A percentile compares a stretch with the other conserved stretches of the same genome.
Evolutionary conservation across 23 red algal genomes (phyloP).

Genomic region (Gracilaria domingensis): DNA sequence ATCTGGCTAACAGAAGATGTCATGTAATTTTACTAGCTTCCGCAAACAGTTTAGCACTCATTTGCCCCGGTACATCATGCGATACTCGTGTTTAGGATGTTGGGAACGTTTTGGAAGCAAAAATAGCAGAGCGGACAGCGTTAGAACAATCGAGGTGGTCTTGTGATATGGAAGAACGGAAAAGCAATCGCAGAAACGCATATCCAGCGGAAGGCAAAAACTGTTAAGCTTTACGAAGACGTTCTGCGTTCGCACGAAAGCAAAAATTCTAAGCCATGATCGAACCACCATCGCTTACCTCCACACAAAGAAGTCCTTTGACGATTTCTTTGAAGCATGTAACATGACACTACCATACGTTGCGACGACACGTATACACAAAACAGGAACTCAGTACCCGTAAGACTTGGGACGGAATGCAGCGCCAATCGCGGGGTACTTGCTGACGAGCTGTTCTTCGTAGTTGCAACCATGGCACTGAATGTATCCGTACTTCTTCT

Average conservation of each 20-base stretch:
- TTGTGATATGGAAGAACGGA: not conserved
- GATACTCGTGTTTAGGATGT: no score
- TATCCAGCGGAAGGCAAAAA: not conserved
- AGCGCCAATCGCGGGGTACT: conserved; percentile 66
- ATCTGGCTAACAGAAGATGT: no score
- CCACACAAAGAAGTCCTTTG: no score
- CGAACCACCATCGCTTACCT: not conserved
- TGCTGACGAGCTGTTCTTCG: conserved; percentile 57
- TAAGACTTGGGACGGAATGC: conserved; percentile 65
- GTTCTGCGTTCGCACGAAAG: not conserved
- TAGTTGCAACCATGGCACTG: conserved; percentile 74
- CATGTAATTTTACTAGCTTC: no score
- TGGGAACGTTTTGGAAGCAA: no score
- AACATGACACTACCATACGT: no score
- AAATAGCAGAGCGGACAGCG: no score
- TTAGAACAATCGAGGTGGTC: no score
- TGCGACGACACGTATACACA: not conserved
- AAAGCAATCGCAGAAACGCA: not conserved
- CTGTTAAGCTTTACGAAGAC: not conserved
- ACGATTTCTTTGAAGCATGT: no score
- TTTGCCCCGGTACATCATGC: no score
- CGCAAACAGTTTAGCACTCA: no score
- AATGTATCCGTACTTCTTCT: conserved; percentile 47
- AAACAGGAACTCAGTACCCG: conserved; percentile 26
- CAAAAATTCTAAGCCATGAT: not conserved